Percentiles rank a stretch among this genome's conserved stretches.
Conservation (phyloP, 371 early-diverging fungal species). For the Blakeslea trispora region DNA sequence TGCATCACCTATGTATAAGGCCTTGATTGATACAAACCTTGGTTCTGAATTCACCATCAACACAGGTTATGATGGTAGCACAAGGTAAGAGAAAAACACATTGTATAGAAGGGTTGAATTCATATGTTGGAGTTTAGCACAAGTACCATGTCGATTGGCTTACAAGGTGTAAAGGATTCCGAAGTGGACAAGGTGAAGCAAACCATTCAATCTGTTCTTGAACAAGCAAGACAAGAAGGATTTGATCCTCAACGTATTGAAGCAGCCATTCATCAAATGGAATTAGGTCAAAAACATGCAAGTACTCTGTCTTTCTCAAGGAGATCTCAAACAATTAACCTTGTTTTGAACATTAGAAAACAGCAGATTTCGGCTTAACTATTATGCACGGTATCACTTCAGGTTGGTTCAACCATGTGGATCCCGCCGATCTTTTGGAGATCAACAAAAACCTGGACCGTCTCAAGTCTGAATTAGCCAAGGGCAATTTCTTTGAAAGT, state of each 20-base stretch:
- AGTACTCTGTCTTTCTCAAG: conserved; percentile 25
- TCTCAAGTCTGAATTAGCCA: conserved; percentile 61
- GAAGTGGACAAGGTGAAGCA: conserved; percentile 70
- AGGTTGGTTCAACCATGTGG: conserved; percentile 88
- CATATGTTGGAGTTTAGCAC: conserved; percentile 22
- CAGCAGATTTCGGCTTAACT: conserved; percentile 85
- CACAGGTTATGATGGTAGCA: conserved; percentile 83
- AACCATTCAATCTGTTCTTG: conserved; percentile 70
- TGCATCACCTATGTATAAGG: conserved; percentile 92
- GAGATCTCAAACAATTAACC: too few relatives aligned
- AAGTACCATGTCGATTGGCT: conserved; percentile 65
- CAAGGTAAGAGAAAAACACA: conserved; percentile 40
- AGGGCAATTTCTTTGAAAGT: conserved; percentile 71
- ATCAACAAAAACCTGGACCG: conserved; percentile 77
- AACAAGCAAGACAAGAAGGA: conserved; percentile 68
- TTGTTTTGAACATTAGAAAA: too few relatives aligned
- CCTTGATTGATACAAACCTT: conserved; percentile 91
- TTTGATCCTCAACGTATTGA: conserved; percentile 82
- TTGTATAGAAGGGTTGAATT: neutral
- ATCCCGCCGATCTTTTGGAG: conserved; percentile 84
- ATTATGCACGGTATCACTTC: conserved; percentile 78
- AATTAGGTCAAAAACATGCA: conserved; percentile 87
- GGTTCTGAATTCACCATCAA: conserved; percentile 91
- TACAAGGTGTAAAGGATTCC: conserved; percentile 64
- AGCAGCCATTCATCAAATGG: conserved; percentile 88